Evolutionary conservation across 2,329 filamentous ascomycete genomes (phyloP), one percentile per base, ranked within the genome.

Genomic region (Colletotrichum abscissum): DNA sequence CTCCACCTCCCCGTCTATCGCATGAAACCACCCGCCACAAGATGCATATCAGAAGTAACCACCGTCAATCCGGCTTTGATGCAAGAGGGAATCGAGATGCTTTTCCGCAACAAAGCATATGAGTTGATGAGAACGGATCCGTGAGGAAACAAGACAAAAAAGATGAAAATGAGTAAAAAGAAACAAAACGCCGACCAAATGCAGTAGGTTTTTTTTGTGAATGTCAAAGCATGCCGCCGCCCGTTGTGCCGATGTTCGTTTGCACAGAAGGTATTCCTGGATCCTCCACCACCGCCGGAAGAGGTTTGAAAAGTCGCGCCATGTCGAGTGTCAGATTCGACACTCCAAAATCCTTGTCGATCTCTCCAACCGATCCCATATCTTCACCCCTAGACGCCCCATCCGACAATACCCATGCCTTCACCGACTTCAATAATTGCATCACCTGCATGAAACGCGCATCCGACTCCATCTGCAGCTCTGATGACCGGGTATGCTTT

Each of bases 291-390:
- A 84, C 82, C 74, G 80, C 81, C 74, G 85, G 82, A 77, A 89
- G 79, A 86, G 92, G 92, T 78, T 88, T 90, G 81, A 94, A 94
- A 63, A 95, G 85, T 77, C 91, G 86, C 78, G 90, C 90, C 92
- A 94, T 93, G 81, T 94, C 89, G 74, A 94, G 85, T 8, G 90
- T 93, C 76, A 93, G 85, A 79, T 92, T 88, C 75, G 86, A 85
- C 54, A 90, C 84, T 7, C 90, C 92, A 79, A 92, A 94, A 71
- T 89, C 87, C 75, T 91, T 89, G 78, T 93, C 90, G 75, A 94
- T 92, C 68, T 92, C 89, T 75, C 89, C 90, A 33, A 94, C 88
- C 38, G 91, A 92, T 75, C 92, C 92, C 70, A 92, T 83, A 76
- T 93, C 91, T 77, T 93, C 90, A 28, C 92, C 92, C 76, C 91